Evolutionary conservation across 139 green algal genomes (phyloP), one percentile per base, ranked within the genome.

Genomic region (Volvox reticuliferus): DNA sequence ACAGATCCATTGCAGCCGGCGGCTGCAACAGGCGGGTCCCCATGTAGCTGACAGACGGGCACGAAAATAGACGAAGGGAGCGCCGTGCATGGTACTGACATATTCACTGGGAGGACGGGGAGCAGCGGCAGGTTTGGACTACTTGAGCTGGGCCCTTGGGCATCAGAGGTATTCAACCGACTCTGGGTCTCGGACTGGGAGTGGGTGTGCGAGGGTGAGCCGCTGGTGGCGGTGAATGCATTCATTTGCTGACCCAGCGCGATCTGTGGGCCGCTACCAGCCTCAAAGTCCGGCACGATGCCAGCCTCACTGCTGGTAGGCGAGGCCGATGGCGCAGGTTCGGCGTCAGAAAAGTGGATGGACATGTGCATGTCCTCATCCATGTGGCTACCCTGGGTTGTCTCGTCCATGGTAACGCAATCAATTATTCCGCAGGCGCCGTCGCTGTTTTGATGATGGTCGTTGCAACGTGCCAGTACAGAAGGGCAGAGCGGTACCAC

Each of bases 401-500:
- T 32, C 3, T 82, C 32, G 76, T 61, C 76, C 76, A 82, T 33
- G 50, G 24, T 33, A 55, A 30, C 50, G 50, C 20, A 28, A 44
- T 71, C 79, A 71, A 44, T 1, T 18, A 6, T 79, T 33, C 71
- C 71, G 26, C 71, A 33, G 71, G 71, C 71, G 24, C 71, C 71
- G 24, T n/a, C 71, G 71, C 32, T 79, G 28, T 30, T 21, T n/a
- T 79, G 30, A 30, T 79, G 20, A 35, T 79, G 3, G 61, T 87
- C 62, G 0, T 35, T 28, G 82, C 82, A 79, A 33, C 82, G 30
- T 22, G 82, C 82, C 1, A 62, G 78, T 17, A 69, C 19, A 1
- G 82, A 65, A 12, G 82, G 33, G 33, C 82, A 88, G 21, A 88
- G 71, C 24, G 82, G 82, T 13, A 88, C 82, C 2, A 88, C 82